Conservation (phyloP, 768 basidiomycete genomes). For the Suillus lakei region DNA sequence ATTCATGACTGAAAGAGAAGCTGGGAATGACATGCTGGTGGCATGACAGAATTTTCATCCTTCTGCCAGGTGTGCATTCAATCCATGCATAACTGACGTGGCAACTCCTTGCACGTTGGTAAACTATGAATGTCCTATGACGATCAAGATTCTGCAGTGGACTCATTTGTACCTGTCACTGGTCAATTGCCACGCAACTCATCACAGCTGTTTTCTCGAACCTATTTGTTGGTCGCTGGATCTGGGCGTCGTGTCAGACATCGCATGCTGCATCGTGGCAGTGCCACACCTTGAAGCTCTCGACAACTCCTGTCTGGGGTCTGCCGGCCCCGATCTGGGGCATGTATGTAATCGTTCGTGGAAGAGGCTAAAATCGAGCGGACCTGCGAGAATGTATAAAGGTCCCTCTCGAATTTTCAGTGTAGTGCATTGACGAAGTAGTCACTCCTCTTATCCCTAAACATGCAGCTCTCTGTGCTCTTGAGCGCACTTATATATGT, state of each 20-base stretch:
- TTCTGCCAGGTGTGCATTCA: no score
- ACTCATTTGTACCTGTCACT: background rate
- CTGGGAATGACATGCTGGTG: no score
- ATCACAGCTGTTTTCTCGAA: background rate
- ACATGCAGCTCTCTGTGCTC: slow-evolving; percentile 6
- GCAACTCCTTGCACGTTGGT: background rate
- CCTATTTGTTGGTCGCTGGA: background rate
- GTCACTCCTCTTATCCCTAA: background rate
- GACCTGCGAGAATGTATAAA: background rate
- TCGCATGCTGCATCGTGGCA: background rate
- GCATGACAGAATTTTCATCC: background rate
- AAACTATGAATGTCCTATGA: background rate
- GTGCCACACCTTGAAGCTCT: background rate
- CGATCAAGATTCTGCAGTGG: background rate
- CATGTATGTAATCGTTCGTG: background rate
- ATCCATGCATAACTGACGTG: background rate
- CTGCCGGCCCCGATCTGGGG: background rate
- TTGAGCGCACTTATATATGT: background rate
- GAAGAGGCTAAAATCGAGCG: background rate
- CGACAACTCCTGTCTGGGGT: no score
- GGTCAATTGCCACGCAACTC: background rate
- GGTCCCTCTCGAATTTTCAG: background rate
- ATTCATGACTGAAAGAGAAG: background rate
- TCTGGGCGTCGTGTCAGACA: background rate
- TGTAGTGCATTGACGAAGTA: background rate